phyloP scores from a whole-genome alignment of 2,329 filamentous ascomycete genomes.

The Aspergillus costaricaensis region DNA sequence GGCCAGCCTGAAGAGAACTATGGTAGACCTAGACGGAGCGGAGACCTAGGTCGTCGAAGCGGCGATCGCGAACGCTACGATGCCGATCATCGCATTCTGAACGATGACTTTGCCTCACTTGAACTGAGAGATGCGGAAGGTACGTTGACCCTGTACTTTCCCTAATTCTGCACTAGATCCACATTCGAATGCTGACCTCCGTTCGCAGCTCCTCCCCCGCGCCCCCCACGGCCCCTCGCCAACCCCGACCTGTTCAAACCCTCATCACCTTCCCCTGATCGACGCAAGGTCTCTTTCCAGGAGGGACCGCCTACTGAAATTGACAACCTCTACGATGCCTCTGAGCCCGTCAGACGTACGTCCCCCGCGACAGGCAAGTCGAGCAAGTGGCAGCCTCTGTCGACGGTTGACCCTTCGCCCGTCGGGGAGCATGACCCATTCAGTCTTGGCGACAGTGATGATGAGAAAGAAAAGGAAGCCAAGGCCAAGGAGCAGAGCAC shows the following conservation, averaged over 20 bases:
- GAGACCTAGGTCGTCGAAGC: constrained; percentile 69
- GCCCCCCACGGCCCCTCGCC: constrained; percentile 64
- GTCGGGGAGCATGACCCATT: constrained; percentile 93
- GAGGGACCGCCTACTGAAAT: constrained; percentile 76
- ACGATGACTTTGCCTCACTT: constrained; percentile 78
- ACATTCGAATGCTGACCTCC: background rate
- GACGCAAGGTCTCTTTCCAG: constrained; percentile 59
- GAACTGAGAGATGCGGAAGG: constrained; percentile 65
- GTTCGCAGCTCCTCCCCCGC: constrained; percentile 53
- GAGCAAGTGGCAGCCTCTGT: constrained; percentile 97
- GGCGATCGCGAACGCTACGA: constrained; percentile 92
- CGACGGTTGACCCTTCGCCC: constrained; percentile 79
- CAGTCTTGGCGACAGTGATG: constrained; percentile 91
- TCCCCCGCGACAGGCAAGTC: constrained; percentile 59
- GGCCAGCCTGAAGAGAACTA: constrained; percentile 40
- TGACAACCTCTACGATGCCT: constrained; percentile 68
- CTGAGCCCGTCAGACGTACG: constrained; percentile 58
- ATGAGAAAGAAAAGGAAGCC: constrained; percentile 77
- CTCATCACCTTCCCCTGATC: constrained; percentile 56
- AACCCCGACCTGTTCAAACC: constrained; percentile 83
- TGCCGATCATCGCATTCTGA: constrained; percentile 85
- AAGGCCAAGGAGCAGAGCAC: constrained; percentile 65
- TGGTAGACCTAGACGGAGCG: constrained; percentile 58
- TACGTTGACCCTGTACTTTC: constrained; percentile 26
- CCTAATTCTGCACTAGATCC: background rate